These are phyloP conservation scores for Lentinula boryana DNA, from an alignment of 768 basidiomycete species.

Conservation along the genomic window DNA sequence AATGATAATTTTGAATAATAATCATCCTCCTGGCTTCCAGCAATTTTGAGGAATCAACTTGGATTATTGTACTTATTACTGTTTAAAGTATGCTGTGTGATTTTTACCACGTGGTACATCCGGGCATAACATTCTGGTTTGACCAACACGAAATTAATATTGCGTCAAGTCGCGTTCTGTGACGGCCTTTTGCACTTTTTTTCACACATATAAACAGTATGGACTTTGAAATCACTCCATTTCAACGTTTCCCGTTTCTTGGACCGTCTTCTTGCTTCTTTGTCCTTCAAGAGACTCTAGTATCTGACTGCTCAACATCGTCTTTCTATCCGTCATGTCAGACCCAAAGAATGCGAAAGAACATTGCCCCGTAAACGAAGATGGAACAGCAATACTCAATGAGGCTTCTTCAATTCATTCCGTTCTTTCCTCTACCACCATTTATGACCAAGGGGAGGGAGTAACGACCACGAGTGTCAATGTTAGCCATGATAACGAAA, in stretches of 20 bases:
- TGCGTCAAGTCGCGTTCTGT: conserved; percentile 2
- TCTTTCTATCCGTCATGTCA: neutral
- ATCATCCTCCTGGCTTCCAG: too few relatives aligned
- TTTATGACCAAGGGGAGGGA: neutral
- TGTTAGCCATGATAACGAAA: neutral
- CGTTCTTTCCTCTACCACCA: neutral
- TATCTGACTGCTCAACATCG: neutral
- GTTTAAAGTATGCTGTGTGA: too few relatives aligned
- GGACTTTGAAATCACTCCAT: neutral
- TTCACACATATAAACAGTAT: neutral
- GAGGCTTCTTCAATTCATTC: neutral
- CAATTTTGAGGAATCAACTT: too few relatives aligned
- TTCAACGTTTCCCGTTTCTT: neutral
- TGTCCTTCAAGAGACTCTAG: neutral
- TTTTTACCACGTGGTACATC: too few relatives aligned
- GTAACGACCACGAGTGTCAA: neutral
- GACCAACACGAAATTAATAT: conserved; percentile 4
- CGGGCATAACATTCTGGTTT: neutral
- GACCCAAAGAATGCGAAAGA: neutral
- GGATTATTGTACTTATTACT: too few relatives aligned
- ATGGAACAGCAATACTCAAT: neutral
- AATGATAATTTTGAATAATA: too few relatives aligned
- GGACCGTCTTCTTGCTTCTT: neutral
- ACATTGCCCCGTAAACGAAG: neutral
- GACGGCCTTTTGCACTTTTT: neutral